phyloP scores from a whole-genome alignment of 345 rosid species.

The Eucalyptus urophylla region DNA sequence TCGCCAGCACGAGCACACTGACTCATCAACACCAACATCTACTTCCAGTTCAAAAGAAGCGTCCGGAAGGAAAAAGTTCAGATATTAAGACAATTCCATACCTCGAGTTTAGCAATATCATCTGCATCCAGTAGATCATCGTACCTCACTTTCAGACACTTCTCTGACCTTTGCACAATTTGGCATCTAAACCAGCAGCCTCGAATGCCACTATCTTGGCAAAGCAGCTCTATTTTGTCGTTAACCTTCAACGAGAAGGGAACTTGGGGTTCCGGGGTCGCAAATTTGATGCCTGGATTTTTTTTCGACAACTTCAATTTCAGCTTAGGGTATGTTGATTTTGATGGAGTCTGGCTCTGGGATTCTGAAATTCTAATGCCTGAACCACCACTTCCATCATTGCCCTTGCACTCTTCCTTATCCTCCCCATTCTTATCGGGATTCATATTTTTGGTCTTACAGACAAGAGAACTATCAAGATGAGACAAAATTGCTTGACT shows the following conservation, averaged over 20 bases:
- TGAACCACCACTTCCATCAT: conserved; percentile 1
- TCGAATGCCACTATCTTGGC: conserved; percentile 43
- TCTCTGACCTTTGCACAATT: conserved; percentile 7
- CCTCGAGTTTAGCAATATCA: conserved; percentile 23
- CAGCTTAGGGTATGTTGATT: conserved; percentile 6
- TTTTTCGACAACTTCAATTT: conserved; percentile 10
- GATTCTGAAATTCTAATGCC: neutral
- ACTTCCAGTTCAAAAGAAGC: neutral
- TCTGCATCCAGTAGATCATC: conserved; percentile 28
- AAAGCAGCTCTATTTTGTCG: conserved; percentile 29
- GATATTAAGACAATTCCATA: neutral
- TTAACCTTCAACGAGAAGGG: neutral
- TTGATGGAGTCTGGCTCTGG: neutral
- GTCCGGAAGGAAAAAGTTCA: neutral
- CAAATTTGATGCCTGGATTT: neutral
- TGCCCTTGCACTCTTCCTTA: neutral
- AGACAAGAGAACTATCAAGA: neutral
- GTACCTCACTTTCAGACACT: conserved; percentile 20
- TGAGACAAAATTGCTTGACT: conserved; percentile 23
- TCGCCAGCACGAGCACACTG: neutral
- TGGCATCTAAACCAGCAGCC: conserved; percentile 52
- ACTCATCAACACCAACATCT: neutral
- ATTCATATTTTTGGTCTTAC: conserved; percentile 5
- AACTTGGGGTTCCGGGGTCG: neutral
- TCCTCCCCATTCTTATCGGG: neutral